Evolutionary conservation across 2,329 filamentous ascomycete genomes (phyloP), one percentile per base, ranked within the genome.

Genomic region (Allantophomopsis lycopodina): DNA sequence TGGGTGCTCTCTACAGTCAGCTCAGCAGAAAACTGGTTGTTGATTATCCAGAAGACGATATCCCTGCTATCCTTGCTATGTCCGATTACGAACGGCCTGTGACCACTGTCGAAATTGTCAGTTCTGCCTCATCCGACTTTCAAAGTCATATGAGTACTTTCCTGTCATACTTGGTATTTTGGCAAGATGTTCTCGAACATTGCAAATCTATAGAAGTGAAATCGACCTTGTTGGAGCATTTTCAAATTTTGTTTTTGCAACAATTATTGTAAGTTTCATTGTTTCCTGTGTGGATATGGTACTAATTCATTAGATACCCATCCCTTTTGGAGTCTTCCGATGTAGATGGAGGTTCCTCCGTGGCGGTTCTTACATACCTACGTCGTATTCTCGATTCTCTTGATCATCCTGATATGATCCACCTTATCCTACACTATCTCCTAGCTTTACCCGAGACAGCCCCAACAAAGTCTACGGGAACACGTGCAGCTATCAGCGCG

Each of bases 151-250:
- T 96, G 53, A 79, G 89, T 40, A 94, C 88, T 0, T 98, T 98
- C 53, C 69, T 98, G 33, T 94, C 91, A 1, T 93, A 96, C 55
- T 70, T 98, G 37, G 68, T 93, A 5, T 98, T 98, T 55, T 98
- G 91, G 91, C 91, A 98, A 61, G 91, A 98, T 58, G 88, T 95
- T 28, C 66, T 98, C 44, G 91, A 96, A 57, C 89, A 96, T 60
- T 98, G 91, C 63, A 78, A 79, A 51, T 96, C 89, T 3, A 69
- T 79, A 1, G 89, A 96, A 55, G 86, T 98, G 49, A 91, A 89
- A 56, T 85, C 85, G 48, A 95, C 88, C 1, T 66, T 98, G 38
- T 69, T 98, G 23, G 91, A 98, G 56, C 91, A 98, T 60, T 98
- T 98, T 54, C 88, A 95, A 56, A 83, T 96, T 49, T 76, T 98